Percentiles rank a stretch among this genome's conserved stretches.
These are phyloP conservation scores for Quercus parvula DNA, from an alignment of 306 rosid species.

Conservation along the genomic window DNA sequence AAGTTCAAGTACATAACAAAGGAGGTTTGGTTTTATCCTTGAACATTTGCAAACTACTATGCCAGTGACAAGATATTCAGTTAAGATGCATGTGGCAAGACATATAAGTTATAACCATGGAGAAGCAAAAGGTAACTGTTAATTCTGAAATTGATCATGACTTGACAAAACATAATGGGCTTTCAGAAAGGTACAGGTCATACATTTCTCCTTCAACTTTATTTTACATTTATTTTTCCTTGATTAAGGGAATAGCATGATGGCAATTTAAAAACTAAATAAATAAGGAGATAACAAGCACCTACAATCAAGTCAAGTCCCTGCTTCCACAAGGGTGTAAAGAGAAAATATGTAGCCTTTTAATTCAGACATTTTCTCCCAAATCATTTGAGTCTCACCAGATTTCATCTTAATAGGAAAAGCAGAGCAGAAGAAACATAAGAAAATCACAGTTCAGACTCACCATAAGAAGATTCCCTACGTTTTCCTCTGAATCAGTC, in stretches of 20 bases:
- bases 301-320: background rate
- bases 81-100: background rate
- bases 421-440: conserved; percentile 1
- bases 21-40: background rate
- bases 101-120: background rate
- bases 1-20: background rate
- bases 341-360: conserved; percentile 2
- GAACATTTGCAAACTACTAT: background rate
- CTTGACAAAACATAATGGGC: background rate
- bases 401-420: conserved; percentile 16
- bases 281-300: background rate
- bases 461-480: conserved; percentile 79
- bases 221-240: background rate
- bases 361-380: background rate
- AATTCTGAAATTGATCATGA: background rate
- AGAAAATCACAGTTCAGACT: conserved; percentile 18
- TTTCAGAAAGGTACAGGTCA: background rate
- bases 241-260: background rate
- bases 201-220: background rate
- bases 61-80: background rate
- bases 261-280: background rate
- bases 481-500: conserved; percentile 62
- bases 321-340: background rate
- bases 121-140: background rate
- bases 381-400: conserved; percentile 8